These are phyloP conservation scores for Flagelloscypha sp. DNA, from an alignment of 768 basidiomycete genomes.

Conservation along the genomic window DNA sequence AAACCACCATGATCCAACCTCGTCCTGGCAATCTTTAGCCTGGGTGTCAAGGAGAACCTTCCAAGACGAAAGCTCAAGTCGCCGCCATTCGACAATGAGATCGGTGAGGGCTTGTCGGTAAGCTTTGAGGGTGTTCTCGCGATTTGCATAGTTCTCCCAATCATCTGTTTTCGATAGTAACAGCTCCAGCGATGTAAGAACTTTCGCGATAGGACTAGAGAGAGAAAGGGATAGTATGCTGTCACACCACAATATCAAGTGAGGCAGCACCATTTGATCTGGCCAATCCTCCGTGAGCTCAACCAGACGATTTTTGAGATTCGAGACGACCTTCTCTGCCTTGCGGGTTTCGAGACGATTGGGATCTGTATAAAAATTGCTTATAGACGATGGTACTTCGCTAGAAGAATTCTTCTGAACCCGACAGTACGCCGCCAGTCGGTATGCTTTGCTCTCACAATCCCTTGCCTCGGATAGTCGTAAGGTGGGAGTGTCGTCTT, in stretches of 20 bases:
- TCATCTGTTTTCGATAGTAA: conserved; percentile 83
- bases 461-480: conserved; percentile 43
- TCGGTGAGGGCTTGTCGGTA: conserved; percentile 58
- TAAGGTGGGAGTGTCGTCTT: too few species aligned
- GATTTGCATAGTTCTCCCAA: conserved; percentile 95
- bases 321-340: conserved; percentile 40
- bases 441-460: conserved; percentile 38
- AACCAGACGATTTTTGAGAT: conserved; percentile 46
- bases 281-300: conserved; percentile 77
- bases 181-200: conserved; percentile 78
- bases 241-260: conserved; percentile 67
- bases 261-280: conserved; percentile 93
- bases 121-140: conserved; percentile 69
- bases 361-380: conserved; percentile 77
- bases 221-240: conserved; percentile 52
- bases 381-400: too few species aligned
- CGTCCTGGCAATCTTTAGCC: conserved; percentile 41
- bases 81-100: conserved; percentile 84
- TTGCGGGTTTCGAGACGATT: conserved; percentile 67
- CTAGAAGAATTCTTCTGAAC: too few species aligned
- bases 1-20: conserved; percentile 76
- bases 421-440: too few species aligned
- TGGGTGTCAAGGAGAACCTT: conserved; percentile 69
- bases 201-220: conserved; percentile 68
- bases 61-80: conserved; percentile 87